Evolutionary conservation across 257 asterid genomes (phyloP), one percentile per base, ranked within the genome.

Genomic region (Agastache rugosa): DNA sequence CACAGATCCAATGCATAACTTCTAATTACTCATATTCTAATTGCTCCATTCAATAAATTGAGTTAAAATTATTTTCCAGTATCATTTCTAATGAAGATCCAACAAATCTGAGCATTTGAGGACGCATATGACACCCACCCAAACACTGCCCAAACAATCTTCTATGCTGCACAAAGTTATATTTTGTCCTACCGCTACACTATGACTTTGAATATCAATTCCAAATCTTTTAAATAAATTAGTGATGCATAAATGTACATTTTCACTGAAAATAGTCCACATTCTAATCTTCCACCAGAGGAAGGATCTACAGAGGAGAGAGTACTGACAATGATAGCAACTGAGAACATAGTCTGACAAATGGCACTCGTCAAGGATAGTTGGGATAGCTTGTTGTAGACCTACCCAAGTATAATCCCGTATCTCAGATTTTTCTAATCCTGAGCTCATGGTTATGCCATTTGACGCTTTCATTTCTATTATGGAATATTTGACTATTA

Each of bases 21-120:
- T 70, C 59, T n/a, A 62, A 31, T 8, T 45, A 23, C n/a, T 37
- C 55, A 75, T 59, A 75, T 27, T 12, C 42, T 59, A 48, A 51
- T 45, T 61, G 10, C 44, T 67, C 75, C 31, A 31, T 20, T 55
- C 55, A 51, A 56, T 27, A 41, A 53, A 72, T 39, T 61, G 53
- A 50, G 59, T 59, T 79, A 11, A 54, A 66, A 41, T 14, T 12
- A 25, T 7, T 39, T 67, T 20, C 31, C 27, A 15, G 72, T 34
- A 79, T 48, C 73, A 34, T 31, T 50, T 25, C 60, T 39, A 55
- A 67, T 55, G 31, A 62, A 48, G 53, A 45, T 27, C 47, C 54
- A 42, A 74, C 54, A 76, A 54, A 37, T 48, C 15, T 60, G 58
- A 79, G 71, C 59, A 69, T 67, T 31, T 64, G 60, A 42, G 71